Base-by-base conservation (phyloP, 2,329 filamentous ascomycete genomes). In the Scytalidium lignicola region DNA sequence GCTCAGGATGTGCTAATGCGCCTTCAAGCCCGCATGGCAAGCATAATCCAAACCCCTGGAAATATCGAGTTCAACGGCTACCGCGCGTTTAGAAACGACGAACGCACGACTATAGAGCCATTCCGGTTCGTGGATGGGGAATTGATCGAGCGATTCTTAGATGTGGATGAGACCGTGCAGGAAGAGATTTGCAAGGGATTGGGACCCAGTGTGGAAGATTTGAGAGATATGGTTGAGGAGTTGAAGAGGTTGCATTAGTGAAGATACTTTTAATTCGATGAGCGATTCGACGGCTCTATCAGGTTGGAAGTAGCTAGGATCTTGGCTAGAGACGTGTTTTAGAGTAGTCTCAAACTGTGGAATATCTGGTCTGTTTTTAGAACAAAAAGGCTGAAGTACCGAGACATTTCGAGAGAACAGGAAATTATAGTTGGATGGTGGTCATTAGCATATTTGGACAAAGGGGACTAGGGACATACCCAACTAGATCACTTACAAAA, bases 41-140 rank as follows among this genome's bases (percentile, higher is more conserved):
- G 76, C 3, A 73, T 80, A 5, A 75, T 96, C 22, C 71, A 79
- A 29, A 83, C 81, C 0, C 79, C 86, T 0, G 93, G 93, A 0
- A 73, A 83, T 43, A 79, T 95, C 44, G 76, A 83, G 0, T 97
- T 96, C 66, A 79, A 82, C 37, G 74, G 76, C 19, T 99, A 88
- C 71, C 80, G 93, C n/a, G 86, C 86, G 0, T 95, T 92, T 70
- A 82, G 82, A 52, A 95, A 83, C 47, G 74, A 81, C 20, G 83
- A 86, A 21, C 74, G 84, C 17, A 80, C 87, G 51, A 79, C 81
- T 0, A 83, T 87, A 0, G 88, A 86, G 37, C 92, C 93, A 0
- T 88, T 82, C 62, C 78, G 92, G 1, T 97, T 97, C 60, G 80
- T 99, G 12, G 93, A 99, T 62, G 93, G 92, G 0, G 92, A 96